phyloP scores from a whole-genome alignment of 257 asterid species.

The Parsonsia alboflavescens region DNA sequence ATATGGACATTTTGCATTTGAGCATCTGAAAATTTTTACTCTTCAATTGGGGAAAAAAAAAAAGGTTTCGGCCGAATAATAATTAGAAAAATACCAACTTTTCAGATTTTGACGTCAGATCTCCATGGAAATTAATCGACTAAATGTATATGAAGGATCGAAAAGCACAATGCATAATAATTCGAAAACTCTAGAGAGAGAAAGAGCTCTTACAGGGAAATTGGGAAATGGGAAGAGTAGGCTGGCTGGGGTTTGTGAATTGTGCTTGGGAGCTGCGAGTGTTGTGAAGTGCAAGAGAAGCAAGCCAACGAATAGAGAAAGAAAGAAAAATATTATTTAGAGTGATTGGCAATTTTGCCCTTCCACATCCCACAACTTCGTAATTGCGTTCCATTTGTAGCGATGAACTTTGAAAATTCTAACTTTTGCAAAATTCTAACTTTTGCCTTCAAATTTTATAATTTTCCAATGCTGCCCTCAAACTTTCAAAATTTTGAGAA shows the following conservation, averaged over 20 bases:
- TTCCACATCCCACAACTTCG: background rate
- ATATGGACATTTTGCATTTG: background rate
- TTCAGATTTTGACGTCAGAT: slow-evolving; percentile 4
- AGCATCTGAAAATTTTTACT: background rate
- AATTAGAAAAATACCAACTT: background rate
- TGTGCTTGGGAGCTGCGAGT: slow-evolving; percentile 9
- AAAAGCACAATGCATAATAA: background rate
- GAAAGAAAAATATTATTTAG: background rate
- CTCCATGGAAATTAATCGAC: slow-evolving; percentile 4
- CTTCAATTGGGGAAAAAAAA: background rate
- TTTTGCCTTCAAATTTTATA: too few species aligned
- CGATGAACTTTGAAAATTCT: too few species aligned
- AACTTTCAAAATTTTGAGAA: too few species aligned
- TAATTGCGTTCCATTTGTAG: too few species aligned
- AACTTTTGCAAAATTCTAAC: too few species aligned
- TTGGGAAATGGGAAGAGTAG: slow-evolving; percentile 3
- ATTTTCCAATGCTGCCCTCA: too few species aligned
- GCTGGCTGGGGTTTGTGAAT: slow-evolving; percentile 22
- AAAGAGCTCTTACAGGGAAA: slow-evolving; percentile 18
- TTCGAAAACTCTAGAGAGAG: background rate
- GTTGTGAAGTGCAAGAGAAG: slow-evolving; percentile 8
- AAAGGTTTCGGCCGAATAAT: background rate
- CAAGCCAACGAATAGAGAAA: background rate
- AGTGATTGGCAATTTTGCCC: background rate
- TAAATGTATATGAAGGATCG: background rate